Conservation (phyloP, 2,329 filamentous ascomycete species). For the Sporothrix brunneoviolacea region DNA sequence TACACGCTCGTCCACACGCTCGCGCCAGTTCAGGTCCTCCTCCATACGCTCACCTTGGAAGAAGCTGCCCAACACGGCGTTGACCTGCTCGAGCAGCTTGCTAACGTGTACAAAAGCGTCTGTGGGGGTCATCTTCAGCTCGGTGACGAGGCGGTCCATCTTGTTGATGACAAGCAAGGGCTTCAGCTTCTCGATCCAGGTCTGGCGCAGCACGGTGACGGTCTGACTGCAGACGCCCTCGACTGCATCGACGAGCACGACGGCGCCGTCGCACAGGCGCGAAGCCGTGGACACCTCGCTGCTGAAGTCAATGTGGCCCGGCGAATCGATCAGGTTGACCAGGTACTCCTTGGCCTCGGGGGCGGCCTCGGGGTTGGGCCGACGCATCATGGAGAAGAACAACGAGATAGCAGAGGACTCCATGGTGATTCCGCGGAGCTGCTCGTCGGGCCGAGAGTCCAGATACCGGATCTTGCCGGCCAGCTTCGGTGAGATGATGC, state of each 20-base stretch:
- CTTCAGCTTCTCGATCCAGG: constrained; percentile 93
- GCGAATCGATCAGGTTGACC: constrained; percentile 96
- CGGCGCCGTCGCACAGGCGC: constrained; percentile 84
- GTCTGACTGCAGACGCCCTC: constrained; percentile 98
- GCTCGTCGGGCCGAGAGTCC: constrained; percentile 92
- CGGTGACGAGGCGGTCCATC: constrained; percentile 89
- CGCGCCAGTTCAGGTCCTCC: constrained; percentile 92
- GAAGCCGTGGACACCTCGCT: constrained; percentile 97
- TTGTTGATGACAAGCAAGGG: constrained; percentile 96
- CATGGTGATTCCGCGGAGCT: constrained; percentile 97
- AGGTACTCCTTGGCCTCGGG: constrained; percentile 82
- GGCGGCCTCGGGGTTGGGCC: constrained; percentile 58
- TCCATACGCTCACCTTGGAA: constrained; percentile 98
- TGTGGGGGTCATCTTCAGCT: constrained; percentile 83
- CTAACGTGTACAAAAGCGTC: constrained; percentile 87
- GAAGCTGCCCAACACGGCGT: constrained; percentile 94
- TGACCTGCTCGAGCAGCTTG: constrained; percentile 90
- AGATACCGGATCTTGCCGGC: constrained; percentile 97
- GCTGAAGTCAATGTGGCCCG: constrained; percentile 97
- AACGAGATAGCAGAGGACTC: constrained; percentile 97
- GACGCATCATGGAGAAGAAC: constrained; percentile 85
- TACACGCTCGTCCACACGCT: constrained; percentile 81
- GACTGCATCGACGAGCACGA: constrained; percentile 91
- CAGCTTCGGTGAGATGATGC: constrained; percentile 96
- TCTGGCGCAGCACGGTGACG: constrained; percentile 89